Evolutionary conservation across 2,329 filamentous ascomycete species (phyloP), one percentile per base, ranked within the genome.

Genomic region (Fusarium sp.): DNA sequence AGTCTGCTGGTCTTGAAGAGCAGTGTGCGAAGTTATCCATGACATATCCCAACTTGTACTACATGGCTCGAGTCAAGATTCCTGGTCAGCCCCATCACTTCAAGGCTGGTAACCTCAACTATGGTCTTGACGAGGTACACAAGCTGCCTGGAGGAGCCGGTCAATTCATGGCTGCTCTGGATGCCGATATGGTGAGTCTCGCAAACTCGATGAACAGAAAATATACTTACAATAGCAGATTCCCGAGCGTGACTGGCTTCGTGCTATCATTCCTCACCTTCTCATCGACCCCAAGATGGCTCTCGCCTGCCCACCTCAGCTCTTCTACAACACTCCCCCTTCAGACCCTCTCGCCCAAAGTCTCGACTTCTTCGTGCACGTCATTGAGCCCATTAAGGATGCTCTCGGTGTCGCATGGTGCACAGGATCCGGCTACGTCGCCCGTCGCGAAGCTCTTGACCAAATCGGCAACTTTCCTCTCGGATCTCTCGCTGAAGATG

Each of bases 31-130:
- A 79, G 31, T 67, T 85, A 23, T 77, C 77, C 45, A 65, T 76
- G 30, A 78, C 77, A 11, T 85, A 81, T 58, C 80, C 81, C 16
- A 87, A 89, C 61, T 74, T 88, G 10, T 82, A 80, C 67, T 89
- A 89, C 76, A 81, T 85, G 73, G 82, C 85, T 3, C 84, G 86
- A 18, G 78, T 81, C 37, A 85, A 85, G 77, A 78, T 80, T 45
- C 82, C 82, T 6, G 83, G 83, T 10, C 78, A 82, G 34, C 83
- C 84, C 3, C 82, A 87, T 70, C 85, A 88, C 74, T 90, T 88
- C 81, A 90, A 90, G 80, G 87, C 88, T 2, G 88, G 88, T 52
- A 90, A 90, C 74, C 79, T 90, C 54, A 90, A 89, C 77, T 86
- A 87, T 58, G 89, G 86, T 34, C 77, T 88, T 21, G 84, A 87